phyloP scores from a whole-genome alignment of 148 eudicot species.

The Fallopia convolvulus region DNA sequence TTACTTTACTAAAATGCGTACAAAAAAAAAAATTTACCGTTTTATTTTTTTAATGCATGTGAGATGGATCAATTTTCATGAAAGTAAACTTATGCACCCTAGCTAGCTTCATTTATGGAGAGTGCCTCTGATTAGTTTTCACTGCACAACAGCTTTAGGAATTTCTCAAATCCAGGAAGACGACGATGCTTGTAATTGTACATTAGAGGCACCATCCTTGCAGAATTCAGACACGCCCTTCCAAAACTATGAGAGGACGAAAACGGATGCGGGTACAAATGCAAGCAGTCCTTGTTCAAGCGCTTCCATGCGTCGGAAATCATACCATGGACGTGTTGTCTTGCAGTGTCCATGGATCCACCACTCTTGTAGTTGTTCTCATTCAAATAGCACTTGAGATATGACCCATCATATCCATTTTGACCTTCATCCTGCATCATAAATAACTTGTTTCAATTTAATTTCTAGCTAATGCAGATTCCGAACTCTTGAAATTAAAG shows the following conservation, averaged over 20 bases:
- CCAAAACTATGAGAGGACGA: not conserved
- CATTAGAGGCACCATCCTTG: not conserved
- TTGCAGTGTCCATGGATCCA: constrained; percentile 16
- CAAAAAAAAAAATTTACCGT: too few species aligned
- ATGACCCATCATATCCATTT: constrained; percentile 34
- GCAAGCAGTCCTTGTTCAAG: constrained; percentile 25
- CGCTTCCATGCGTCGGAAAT: constrained; percentile 32
- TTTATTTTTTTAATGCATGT: too few species aligned
- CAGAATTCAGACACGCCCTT: not conserved
- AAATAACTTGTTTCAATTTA: too few species aligned
- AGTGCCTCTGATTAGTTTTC: too few species aligned
- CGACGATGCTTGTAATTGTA: not conserved
- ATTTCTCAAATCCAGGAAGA: not conserved
- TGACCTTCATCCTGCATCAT: constrained; percentile 29
- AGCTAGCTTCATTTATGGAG: too few species aligned
- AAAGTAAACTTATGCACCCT: too few species aligned
- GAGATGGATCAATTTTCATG: too few species aligned
- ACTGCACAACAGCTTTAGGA: not conserved
- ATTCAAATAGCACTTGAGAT: constrained; percentile 24
- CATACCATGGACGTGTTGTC: constrained; percentile 17
- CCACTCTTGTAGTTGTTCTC: constrained; percentile 9
- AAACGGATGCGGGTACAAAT: not conserved
- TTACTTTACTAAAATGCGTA: too few species aligned
- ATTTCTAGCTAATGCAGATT: too few species aligned
- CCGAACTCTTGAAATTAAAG: too few species aligned